Base-by-base conservation (phyloP, 768 basidiomycete genomes). In the Podaxis sp. region DNA sequence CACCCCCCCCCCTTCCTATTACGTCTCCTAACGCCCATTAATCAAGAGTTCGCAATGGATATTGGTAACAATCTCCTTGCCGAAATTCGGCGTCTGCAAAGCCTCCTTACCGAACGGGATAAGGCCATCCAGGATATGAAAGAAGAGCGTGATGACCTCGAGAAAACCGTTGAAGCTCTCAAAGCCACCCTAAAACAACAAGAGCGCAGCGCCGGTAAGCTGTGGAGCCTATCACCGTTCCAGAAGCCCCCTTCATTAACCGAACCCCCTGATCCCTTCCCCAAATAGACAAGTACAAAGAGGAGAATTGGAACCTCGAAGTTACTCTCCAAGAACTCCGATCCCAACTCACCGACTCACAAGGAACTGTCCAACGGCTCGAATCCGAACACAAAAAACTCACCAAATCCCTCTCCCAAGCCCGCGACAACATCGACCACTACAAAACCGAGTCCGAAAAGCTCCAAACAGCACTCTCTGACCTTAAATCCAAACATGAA, bases 231-330 rank as follows among this genome's bases (percentile, higher is more conserved):
- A 40, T 51, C 26, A 19, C 19, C 42, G 22, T 46, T 55, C 52
- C 17, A 54, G 33, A 54, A 54, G 17, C 19, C 51, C 28, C 24
- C n/a, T 44, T 59, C 51, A 38, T 64, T 65, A 28, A 36, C 33
- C 44, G 4, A 46, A 3, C 60, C 22, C 53, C 30, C 44, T 60
- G 28, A 65, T 38, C 26, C 26, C 63, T 19, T 15, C 42, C 33
- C 28, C 6, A n/a, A 40, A 53, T 61, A 90, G 96, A 98, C 73
- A 94, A 95, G 66, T 96, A 88, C 86, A 95, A 95, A 77, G 96
- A 99, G 77, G 95, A 96, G 76, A 99, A 97, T 73, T 99, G 97
- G 97, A 96, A 99, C 71, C 87, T 98, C 62, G 96, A 99, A 78
- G 95, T 98, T 54, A 84, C 85, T 15, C 79, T 95, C 30, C 96